Evolutionary conservation across 129 eudicot species (phyloP).

Genomic region (Chrysanthemum makinoi): DNA sequence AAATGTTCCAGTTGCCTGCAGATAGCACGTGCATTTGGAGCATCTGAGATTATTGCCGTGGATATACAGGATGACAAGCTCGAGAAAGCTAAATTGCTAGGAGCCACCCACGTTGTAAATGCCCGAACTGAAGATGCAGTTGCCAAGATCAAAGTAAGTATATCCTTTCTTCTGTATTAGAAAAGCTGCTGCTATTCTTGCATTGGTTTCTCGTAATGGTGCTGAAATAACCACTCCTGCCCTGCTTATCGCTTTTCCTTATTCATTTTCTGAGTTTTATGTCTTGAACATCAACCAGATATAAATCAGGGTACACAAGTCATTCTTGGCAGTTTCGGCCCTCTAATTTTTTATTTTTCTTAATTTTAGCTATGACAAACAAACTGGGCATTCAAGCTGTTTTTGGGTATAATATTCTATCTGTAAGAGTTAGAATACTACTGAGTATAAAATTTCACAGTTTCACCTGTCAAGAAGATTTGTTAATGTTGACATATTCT

Average conservation of each 20-base stretch:
- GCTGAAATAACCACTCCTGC: too few species aligned
- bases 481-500: background rate
- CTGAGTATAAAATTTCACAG: too few species aligned
- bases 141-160: slow-evolving; percentile 60
- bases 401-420: background rate
- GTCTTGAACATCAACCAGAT: too few species aligned
- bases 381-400: background rate
- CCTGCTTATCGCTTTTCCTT: too few species aligned
- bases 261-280: too few species aligned
- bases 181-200: background rate
- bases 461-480: background rate
- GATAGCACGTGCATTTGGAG: slow-evolving; percentile 98
- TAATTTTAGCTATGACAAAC: too few species aligned
- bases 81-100: slow-evolving; percentile 73
- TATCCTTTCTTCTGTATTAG: background rate
- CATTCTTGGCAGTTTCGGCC: too few species aligned
- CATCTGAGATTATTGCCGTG: slow-evolving; percentile 89
- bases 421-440: too few species aligned
- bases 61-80: slow-evolving; percentile 91
- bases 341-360: too few species aligned
- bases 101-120: slow-evolving; percentile 90
- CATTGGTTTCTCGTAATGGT: too few species aligned
- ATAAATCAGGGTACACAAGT: too few species aligned
- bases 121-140: slow-evolving; percentile 78
- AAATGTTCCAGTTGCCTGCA: slow-evolving; percentile 76